Evolutionary conservation across 1,284 basidiomycete species (phyloP).

Genomic region (Ganoderma meredithae): DNA sequence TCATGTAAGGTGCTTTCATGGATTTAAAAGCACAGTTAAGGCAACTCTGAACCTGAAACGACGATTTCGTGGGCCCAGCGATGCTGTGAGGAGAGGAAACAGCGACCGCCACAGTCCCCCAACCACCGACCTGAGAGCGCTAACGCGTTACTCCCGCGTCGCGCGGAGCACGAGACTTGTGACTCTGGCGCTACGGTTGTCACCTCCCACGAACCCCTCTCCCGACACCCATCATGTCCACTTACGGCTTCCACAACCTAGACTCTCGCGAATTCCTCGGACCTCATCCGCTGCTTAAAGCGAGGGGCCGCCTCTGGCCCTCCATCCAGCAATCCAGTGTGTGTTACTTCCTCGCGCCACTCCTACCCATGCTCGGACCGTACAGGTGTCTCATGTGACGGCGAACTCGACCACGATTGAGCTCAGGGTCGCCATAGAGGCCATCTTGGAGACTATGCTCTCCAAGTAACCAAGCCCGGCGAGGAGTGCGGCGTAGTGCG

Average conservation of each 20-base stretch:
- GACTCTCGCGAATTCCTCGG: background rate
- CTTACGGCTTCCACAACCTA: background rate
- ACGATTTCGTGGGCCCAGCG: background rate
- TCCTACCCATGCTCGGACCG: too few relatives aligned
- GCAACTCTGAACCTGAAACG: too few relatives aligned
- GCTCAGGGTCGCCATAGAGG: background rate
- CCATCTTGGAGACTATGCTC: background rate
- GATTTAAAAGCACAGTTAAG: too few relatives aligned
- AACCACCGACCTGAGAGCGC: background rate
- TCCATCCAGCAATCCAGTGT: background rate
- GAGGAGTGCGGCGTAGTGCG: background rate
- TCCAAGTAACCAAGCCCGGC: background rate
- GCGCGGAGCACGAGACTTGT: background rate
- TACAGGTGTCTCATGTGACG: background rate
- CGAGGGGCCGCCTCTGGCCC: background rate
- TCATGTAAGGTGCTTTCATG: too few relatives aligned
- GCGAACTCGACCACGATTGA: background rate
- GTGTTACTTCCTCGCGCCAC: background rate
- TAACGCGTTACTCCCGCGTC: background rate
- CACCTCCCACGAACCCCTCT: background rate
- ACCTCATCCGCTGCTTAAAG: too few relatives aligned
- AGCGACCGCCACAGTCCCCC: background rate
- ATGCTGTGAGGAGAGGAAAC: background rate
- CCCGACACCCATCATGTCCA: background rate
- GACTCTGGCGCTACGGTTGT: background rate